Base-by-base conservation (phyloP, 495 filamentous ascomycete species). In the Mytilinidion resinicola region DNA sequence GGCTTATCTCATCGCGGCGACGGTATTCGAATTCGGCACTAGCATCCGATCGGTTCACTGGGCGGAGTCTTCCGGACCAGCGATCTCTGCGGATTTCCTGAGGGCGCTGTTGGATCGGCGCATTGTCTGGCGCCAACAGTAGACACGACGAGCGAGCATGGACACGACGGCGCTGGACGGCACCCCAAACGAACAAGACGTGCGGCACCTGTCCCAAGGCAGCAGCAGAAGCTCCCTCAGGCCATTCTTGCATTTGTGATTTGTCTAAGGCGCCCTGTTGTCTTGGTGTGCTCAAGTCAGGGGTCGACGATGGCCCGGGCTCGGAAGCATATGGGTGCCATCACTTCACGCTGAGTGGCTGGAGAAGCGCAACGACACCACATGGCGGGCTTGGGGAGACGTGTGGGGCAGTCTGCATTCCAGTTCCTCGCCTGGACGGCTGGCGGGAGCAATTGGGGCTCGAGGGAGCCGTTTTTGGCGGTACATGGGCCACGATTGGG, bases 201-300 rank as follows among this genome's bases (percentile, higher is more conserved):
- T 49, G 46, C 21, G 46, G 33, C 46, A 33, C 21, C 11, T 49
- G 15, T 6, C 19, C 21, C 46, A 25, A 25, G 46, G 15, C 20
- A 10, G 14, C 10, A 11, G 7, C 9, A 49, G 2, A 21, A 21
- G 6, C 37, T 34, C 17, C 46, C 37, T 59, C 48, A 53, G 48
- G 39, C 38, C 56, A 59, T 53, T 19, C 20, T 47, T 53, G 35
- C 49, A 44, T 59, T 12, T 3, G 6, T 4, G 12, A 59, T 25
- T 25, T 17, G 20, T 30, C 38, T 42, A n/a, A 59, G 25, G 39
- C 48, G 56, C 39, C 33, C 15, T 49, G 7, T 49, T 49, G 21
- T 49, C 46, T 49, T 48, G 44, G 15, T 49, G 12, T 33, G 46
- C 8, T n/a, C 15, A 30, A 49, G 15, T 4, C 15, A 49, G 21